These are phyloP conservation scores for Claviceps maximensis DNA, from an alignment of 2,329 filamentous ascomycete genomes.

Conservation along the genomic window DNA sequence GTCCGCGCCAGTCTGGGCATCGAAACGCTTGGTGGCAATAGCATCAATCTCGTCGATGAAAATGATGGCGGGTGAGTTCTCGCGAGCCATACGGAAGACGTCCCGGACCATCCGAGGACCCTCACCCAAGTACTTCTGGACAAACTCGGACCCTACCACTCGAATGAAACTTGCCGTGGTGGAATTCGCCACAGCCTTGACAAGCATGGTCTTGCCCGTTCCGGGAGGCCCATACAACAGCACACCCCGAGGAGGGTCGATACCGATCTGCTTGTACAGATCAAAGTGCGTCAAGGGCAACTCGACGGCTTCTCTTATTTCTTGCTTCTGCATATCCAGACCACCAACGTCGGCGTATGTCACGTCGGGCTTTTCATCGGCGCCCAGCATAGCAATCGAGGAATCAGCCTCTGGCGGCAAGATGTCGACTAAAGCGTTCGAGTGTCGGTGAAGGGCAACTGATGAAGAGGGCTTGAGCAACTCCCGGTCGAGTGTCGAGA, in stretches of 20 bases:
- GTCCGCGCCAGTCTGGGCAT: conserved; percentile 94
- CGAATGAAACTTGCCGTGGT: conserved; percentile 98
- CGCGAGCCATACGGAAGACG: conserved; percentile 96
- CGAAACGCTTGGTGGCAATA: conserved; percentile 97
- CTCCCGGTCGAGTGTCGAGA: conserved; percentile 96
- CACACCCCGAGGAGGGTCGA: conserved; percentile 92
- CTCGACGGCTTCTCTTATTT: conserved; percentile 96
- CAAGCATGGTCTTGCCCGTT: conserved; percentile 92
- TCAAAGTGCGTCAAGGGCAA: conserved; percentile 94
- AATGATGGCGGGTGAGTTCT: conserved; percentile 97
- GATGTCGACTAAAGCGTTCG: conserved; percentile 96
- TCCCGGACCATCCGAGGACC: conserved; percentile 98
- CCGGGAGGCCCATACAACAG: conserved; percentile 91
- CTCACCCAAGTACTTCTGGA: conserved; percentile 97
- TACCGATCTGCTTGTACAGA: conserved; percentile 97
- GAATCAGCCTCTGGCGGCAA: conserved; percentile 97
- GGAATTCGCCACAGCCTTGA: conserved; percentile 96
- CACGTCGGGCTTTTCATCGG: conserved; percentile 95
- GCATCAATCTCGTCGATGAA: conserved; percentile 99
- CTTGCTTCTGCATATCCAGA: conserved; percentile 98
- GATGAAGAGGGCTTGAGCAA: conserved; percentile 96
- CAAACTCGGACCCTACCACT: conserved; percentile 95
- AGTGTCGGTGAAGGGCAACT: conserved; percentile 94
- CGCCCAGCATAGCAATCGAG: conserved; percentile 94
- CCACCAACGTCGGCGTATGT: conserved; percentile 97